phyloP scores from a whole-genome alignment of 768 basidiomycete species.

The Rhodotorula babjevae region DNA sequence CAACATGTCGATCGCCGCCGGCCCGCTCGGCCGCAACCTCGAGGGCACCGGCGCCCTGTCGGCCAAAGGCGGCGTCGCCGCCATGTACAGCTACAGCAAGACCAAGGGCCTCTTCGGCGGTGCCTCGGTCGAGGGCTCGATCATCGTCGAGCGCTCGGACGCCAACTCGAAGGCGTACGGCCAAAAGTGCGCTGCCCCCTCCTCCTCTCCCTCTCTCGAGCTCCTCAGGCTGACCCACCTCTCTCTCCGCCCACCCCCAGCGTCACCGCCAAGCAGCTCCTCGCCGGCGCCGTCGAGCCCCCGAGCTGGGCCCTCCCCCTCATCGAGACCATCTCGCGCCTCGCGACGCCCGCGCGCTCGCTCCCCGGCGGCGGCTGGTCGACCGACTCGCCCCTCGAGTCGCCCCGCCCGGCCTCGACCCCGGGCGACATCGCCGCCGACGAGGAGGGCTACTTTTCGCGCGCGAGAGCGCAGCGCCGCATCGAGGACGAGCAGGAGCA shows the following conservation, averaged over 20 bases:
- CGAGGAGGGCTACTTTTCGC: slow-evolving; percentile 6
- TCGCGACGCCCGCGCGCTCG: slow-evolving; percentile 48
- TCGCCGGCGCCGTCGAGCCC: slow-evolving; percentile 67
- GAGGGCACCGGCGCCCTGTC: slow-evolving; percentile 81
- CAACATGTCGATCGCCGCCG: slow-evolving; percentile 56
- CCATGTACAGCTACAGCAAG: slow-evolving; percentile 67
- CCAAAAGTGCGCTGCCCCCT: slow-evolving; percentile 34
- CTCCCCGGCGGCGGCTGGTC: slow-evolving; percentile 7
- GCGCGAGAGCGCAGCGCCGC: not conserved
- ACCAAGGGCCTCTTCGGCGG: slow-evolving; percentile 92
- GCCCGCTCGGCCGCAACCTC: slow-evolving; percentile 84
- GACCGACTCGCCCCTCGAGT: slow-evolving; percentile 37
- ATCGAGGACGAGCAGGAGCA: not conserved
- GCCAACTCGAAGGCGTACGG: slow-evolving; percentile 78
- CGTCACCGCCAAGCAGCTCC: slow-evolving; percentile 71
- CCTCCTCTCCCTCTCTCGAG: not conserved
- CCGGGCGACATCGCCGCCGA: slow-evolving; percentile 22
- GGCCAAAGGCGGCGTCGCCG: slow-evolving; percentile 78
- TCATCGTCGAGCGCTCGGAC: slow-evolving; percentile 90
- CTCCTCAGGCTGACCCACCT: not conserved
- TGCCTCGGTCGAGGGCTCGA: slow-evolving; percentile 63
- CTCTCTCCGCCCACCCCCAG: slow-evolving; percentile 42
- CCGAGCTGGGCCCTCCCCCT: slow-evolving; percentile 76
- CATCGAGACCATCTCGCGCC: slow-evolving; percentile 66
- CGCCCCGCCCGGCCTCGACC: slow-evolving; percentile 40